Evolutionary conservation across 2,329 filamentous ascomycete species (phyloP), one percentile per base, ranked within the genome.

Genomic region (Fusarium pseudocircinatum): DNA sequence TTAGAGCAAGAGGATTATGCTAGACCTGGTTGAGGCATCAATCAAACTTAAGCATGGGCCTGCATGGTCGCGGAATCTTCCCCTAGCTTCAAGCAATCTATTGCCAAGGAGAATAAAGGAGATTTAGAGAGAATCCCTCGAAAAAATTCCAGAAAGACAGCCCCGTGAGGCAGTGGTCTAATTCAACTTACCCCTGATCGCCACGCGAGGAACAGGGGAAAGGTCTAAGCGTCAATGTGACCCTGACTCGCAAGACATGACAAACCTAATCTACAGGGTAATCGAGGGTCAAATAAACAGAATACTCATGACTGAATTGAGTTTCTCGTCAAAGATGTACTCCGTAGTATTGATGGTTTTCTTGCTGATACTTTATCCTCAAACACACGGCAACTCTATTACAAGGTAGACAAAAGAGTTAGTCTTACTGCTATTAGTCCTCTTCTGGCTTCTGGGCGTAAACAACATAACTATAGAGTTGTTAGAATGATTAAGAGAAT

Each of bases 381-480:
- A n/a, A 6, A 28, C 6, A 9, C 12, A 1, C 9, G 11, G 24
- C 7, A 11, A 14, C 14, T 39, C 14, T 28, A 39, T 8, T 11
- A 6, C 28, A 24, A 36, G 32, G 18, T 28, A 12, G 18, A 53
- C 24, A 28, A 14, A n/a, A 39, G 2, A 18, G 5, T 14, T 4
- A 9, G 8, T 28, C 34, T n/a, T n/a, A 4, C 2, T 28, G 4
- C 13, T 3, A 14, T 37, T 7, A 58, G 9, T 50, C 30, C 2
- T 60, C 43, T 14, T 50, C 42, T 8, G 67, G 67, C 20, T 66
- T 70, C 20, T 70, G 67, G 7, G 67, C 67, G 22, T 70, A 67
- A 15, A 70, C 67, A 15, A 72, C 72, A 4, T 75, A 75, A 13
- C 72, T 74, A 32, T 2, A 26, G 8, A 34, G 15, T n/a, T 13